phyloP scores from a whole-genome alignment of 1,284 basidiomycete genomes.

The Schizophyllum amplum region DNA sequence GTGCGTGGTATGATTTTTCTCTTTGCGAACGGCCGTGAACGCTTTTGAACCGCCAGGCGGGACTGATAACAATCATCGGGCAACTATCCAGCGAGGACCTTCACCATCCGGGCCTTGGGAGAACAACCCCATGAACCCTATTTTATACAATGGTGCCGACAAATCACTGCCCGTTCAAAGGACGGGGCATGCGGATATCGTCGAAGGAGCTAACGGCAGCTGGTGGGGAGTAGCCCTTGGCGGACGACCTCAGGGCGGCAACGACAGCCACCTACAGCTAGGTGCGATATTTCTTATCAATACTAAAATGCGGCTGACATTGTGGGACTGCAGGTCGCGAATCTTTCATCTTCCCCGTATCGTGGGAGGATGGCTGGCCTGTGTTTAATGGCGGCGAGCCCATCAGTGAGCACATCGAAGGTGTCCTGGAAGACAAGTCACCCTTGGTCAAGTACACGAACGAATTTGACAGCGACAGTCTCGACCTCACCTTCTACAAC shows the following conservation, averaged over 20 bases:
- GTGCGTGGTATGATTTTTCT: slow-evolving; percentile 9
- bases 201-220: slow-evolving; percentile 26
- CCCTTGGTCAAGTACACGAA: slow-evolving; percentile 19
- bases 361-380: slow-evolving; percentile 32
- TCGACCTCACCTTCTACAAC: slow-evolving; percentile 26
- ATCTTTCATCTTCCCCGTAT: slow-evolving; percentile 34
- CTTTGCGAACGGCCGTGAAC: neutral
- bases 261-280: slow-evolving; percentile 27
- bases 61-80: slow-evolving; percentile 23
- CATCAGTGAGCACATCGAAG: slow-evolving; percentile 20
- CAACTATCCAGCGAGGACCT: slow-evolving; percentile 29
- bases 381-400: slow-evolving; percentile 26
- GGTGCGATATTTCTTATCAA: slow-evolving; percentile 13
- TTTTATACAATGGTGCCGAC: slow-evolving; percentile 32
- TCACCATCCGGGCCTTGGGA: slow-evolving; percentile 33
- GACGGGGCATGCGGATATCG: slow-evolving; percentile 33
- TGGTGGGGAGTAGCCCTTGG: slow-evolving; percentile 39
- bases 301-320: neutral
- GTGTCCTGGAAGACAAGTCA: slow-evolving; percentile 20
- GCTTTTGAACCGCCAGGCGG: slow-evolving; percentile 17
- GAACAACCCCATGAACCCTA: slow-evolving; percentile 30
- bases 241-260: slow-evolving; percentile 28
- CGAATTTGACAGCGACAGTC: slow-evolving; percentile 17
- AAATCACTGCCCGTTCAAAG: slow-evolving; percentile 25
- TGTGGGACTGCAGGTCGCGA: slow-evolving; percentile 26